Evolutionary conservation across 148 eudicot species (phyloP).

Genomic region (Rhododendron kiyosumense): DNA sequence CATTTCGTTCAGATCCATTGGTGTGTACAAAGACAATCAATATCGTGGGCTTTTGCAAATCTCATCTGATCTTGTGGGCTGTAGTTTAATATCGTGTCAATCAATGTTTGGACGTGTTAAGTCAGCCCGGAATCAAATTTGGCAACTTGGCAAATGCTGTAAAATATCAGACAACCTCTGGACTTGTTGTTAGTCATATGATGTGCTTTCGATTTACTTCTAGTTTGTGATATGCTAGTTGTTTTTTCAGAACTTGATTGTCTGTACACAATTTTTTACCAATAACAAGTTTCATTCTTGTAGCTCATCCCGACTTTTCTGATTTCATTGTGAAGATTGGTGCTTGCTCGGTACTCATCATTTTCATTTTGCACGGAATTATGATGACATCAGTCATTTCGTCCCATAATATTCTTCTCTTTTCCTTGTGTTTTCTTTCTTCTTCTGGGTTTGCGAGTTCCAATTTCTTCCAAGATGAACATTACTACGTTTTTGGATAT

Average conservation of each 20-base stretch:
- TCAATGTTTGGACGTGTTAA: background rate
- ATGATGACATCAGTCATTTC: background rate
- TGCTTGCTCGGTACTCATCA: background rate
- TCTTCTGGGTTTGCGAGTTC: background rate
- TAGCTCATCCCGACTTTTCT: background rate
- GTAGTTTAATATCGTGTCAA: background rate
- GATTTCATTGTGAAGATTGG: background rate
- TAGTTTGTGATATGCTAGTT: background rate
- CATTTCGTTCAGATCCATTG: background rate
- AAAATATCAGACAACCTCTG: background rate
- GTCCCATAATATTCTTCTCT: background rate
- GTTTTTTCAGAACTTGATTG: background rate
- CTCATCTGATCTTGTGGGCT: background rate
- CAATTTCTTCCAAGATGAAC: background rate
- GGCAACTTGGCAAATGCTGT: background rate
- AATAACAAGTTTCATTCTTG: background rate
- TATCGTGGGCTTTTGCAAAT: background rate
- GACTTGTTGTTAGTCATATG: background rate
- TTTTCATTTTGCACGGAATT: background rate
- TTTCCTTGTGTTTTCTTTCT: background rate
- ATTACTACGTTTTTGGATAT: constrained; percentile 11
- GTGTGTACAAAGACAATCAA: background rate
- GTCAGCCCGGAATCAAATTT: background rate
- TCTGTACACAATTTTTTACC: background rate
- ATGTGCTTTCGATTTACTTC: background rate